Conservation (phyloP, 2,329 filamentous ascomycete genomes). For the Sclerotinia spermophila region DNA sequence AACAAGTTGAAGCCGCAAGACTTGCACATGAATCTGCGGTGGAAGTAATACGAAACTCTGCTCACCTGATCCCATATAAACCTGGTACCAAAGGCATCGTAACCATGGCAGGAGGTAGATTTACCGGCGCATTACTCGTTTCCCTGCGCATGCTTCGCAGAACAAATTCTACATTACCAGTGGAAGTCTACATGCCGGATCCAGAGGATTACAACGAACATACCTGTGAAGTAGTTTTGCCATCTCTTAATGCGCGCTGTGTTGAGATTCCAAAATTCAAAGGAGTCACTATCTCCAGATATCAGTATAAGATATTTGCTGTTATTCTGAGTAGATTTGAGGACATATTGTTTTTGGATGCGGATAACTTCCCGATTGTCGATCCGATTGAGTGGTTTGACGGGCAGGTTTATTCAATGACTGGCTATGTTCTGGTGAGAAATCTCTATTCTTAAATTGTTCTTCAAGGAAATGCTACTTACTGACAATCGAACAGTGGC, state of each 20-base stretch:
- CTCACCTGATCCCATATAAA: slow-evolving; percentile 5
- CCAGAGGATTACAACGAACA: slow-evolving; percentile 38
- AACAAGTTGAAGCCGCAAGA: neutral
- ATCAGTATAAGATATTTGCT: slow-evolving; percentile 47
- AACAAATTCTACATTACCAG: slow-evolving; percentile 40
- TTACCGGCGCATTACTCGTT: slow-evolving; percentile 40
- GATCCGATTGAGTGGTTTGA: slow-evolving; percentile 43
- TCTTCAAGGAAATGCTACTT: neutral
- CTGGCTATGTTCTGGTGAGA: slow-evolving; percentile 39
- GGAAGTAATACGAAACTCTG: neutral
- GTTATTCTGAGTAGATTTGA: slow-evolving; percentile 49
- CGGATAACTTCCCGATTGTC: slow-evolving; percentile 43
- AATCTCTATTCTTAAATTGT: rapidly evolving
- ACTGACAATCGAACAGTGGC: slow-evolving; percentile 37
- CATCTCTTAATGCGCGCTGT: slow-evolving; percentile 40
- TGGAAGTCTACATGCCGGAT: slow-evolving; percentile 42
- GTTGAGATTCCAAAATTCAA: slow-evolving; percentile 42
- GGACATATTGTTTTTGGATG: slow-evolving; percentile 47
- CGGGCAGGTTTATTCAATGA: slow-evolving; percentile 42
- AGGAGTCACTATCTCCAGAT: slow-evolving; percentile 40
- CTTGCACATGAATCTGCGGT: neutral
- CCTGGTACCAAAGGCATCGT: slow-evolving; percentile 39
- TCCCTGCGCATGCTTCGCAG: slow-evolving; percentile 41
- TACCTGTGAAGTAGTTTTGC: slow-evolving; percentile 40
- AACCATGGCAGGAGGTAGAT: slow-evolving; percentile 39